Evolutionary conservation across 176 grass and related monocot genomes (phyloP).

Genomic region (Musa itinerans): DNA sequence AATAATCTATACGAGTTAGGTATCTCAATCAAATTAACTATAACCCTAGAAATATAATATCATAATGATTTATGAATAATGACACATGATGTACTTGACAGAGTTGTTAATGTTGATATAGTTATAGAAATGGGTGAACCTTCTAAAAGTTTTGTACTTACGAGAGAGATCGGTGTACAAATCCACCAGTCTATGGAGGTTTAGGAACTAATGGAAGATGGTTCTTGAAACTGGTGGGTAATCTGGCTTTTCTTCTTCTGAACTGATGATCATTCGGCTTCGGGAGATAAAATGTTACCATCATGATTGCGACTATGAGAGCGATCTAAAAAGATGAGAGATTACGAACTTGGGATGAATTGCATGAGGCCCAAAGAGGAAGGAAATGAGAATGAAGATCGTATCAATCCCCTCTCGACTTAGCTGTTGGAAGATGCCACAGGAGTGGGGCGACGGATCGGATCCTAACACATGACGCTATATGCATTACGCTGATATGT

Average conservation of each 20-base stretch:
- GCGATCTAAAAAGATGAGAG: background rate
- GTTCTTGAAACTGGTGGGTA: background rate
- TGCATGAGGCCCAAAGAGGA: too few species aligned
- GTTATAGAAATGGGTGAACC: background rate
- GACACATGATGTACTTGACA: background rate
- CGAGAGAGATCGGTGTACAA: background rate
- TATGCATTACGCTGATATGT: too few species aligned
- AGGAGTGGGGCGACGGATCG: too few species aligned
- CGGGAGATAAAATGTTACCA: background rate
- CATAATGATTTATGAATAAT: too few species aligned
- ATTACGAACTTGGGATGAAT: background rate
- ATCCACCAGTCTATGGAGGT: background rate
- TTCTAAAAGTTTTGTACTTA: constrained; percentile 7
- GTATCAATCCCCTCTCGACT: too few species aligned
- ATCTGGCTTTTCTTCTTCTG: background rate
- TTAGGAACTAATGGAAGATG: background rate
- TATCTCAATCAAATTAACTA: too few species aligned
- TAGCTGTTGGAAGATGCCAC: too few species aligned
- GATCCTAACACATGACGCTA: too few species aligned
- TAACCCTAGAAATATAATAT: too few species aligned
- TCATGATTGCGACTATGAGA: background rate
- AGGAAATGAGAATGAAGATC: too few species aligned
- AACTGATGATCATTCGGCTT: too few species aligned
- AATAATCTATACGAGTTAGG: too few species aligned
- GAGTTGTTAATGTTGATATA: background rate